A percentile compares a stretch with the other conserved stretches of the same genome.
phyloP scores from a whole-genome alignment of 257 asterid genomes.

The Salvia hispanica region DNA sequence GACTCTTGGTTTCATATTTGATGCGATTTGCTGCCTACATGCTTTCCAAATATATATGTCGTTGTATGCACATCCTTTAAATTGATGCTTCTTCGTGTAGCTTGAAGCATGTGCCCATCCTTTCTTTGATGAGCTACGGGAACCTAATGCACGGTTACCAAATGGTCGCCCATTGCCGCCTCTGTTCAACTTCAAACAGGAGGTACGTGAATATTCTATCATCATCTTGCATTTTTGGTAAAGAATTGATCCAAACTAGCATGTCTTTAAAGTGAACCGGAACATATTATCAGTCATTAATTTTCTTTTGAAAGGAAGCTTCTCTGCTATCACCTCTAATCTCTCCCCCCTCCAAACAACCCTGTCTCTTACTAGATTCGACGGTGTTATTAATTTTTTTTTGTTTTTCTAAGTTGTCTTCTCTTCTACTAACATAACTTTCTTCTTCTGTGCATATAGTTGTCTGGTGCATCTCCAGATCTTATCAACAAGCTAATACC shows the following conservation, averaged over 20 bases:
- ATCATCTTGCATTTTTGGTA: background rate
- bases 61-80: conserved; percentile 17
- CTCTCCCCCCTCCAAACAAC: background rate
- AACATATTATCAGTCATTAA: background rate
- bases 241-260: background rate
- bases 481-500: conserved; percentile 83
- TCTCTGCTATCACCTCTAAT: background rate
- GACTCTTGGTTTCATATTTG: background rate
- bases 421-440: background rate
- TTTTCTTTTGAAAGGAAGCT: background rate
- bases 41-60: conserved; percentile 2
- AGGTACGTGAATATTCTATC: conserved; percentile 49
- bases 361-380: background rate
- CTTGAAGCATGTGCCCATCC: conserved; percentile 93
- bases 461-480: conserved; percentile 77
- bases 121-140: conserved; percentile 94
- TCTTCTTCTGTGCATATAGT: conserved; percentile 42
- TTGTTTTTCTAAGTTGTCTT: background rate
- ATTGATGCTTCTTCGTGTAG: conserved; percentile 51
- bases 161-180: conserved; percentile 89
- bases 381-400: background rate
- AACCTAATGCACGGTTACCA: conserved; percentile 81
- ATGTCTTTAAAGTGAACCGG: background rate
- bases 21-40: background rate
- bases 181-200: conserved; percentile 88